Conservation (phyloP, 2,329 filamentous ascomycete species). For the Alternaria longipes region DNA sequence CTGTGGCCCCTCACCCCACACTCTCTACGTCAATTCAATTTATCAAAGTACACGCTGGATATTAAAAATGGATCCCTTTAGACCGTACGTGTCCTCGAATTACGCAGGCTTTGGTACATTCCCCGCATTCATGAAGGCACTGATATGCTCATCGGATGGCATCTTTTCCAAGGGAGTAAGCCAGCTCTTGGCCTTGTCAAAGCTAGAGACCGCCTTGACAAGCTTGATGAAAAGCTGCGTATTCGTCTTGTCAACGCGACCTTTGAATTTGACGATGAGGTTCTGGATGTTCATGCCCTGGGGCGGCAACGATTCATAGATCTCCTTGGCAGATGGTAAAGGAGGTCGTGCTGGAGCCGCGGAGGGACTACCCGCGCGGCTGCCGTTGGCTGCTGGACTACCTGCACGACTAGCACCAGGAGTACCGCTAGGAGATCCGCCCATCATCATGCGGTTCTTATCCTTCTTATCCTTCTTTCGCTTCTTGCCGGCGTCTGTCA, state of each 20-base stretch:
- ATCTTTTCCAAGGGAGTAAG: constrained; percentile 43
- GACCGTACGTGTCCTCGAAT: not conserved
- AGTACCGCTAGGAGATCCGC: constrained; percentile 66
- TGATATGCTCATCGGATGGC: constrained; percentile 43
- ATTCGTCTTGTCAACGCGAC: constrained; percentile 49
- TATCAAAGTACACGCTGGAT: constrained; percentile 2
- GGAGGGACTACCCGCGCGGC: constrained; percentile 42
- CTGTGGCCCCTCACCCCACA: not conserved
- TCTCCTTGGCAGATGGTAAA: constrained; percentile 56
- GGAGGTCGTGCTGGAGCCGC: constrained; percentile 26
- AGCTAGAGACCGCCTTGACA: constrained; percentile 52
- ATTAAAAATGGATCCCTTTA: not conserved
- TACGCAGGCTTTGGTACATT: constrained; percentile 23
- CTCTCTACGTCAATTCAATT: constrained; percentile 3
- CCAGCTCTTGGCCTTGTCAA: constrained; percentile 41
- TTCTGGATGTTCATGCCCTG: constrained; percentile 55
- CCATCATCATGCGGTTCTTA: constrained; percentile 65
- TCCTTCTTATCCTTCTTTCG: constrained; percentile 66
- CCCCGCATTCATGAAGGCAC: constrained; percentile 26
- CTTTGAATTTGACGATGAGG: constrained; percentile 55
- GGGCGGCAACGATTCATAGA: constrained; percentile 55
- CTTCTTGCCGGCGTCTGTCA: constrained; percentile 71
- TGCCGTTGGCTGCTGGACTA: constrained; percentile 53
- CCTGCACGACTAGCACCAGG: constrained; percentile 66
- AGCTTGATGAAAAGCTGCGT: constrained; percentile 54